Evolutionary conservation across 129 eudicot genomes (phyloP).

Genomic region (Saussurea involucrata): DNA sequence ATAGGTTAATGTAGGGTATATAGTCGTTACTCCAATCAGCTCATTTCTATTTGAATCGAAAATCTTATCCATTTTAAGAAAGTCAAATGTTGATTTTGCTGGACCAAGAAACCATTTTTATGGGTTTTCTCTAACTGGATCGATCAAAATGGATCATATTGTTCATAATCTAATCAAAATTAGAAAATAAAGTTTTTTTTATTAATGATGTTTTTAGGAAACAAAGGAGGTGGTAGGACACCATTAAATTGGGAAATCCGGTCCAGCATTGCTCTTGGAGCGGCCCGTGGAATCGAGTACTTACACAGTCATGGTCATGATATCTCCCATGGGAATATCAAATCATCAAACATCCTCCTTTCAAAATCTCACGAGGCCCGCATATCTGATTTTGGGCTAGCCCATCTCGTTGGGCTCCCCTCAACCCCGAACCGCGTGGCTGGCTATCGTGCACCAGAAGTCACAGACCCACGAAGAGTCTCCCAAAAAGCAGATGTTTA

Average conservation of each 20-base stretch:
- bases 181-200: background rate
- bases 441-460: constrained; percentile 97
- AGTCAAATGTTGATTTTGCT: background rate
- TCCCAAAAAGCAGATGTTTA: constrained; percentile 88
- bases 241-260: constrained; percentile 78
- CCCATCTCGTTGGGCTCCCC: constrained; percentile 62
- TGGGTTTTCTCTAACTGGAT: background rate
- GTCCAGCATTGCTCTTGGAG: constrained; percentile 82
- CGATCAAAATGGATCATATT: too few species aligned
- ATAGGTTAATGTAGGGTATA: background rate
- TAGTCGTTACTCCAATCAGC: background rate
- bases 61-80: background rate
- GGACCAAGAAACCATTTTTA: background rate
- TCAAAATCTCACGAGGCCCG: constrained; percentile 71
- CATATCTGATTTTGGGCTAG: constrained; percentile 81
- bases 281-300: constrained; percentile 82
- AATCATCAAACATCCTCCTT: constrained; percentile 79
- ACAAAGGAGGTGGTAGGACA: constrained; percentile 79
- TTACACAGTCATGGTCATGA: constrained; percentile 60
- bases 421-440: constrained; percentile 73
- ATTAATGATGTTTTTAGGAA: constrained; percentile 41
- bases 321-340: constrained; percentile 81
- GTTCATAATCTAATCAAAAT: background rate
- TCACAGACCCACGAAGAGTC: constrained; percentile 75
- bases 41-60: background rate